Conservation (phyloP, 306 rosid genomes). For the Cicer bijugum region DNA sequence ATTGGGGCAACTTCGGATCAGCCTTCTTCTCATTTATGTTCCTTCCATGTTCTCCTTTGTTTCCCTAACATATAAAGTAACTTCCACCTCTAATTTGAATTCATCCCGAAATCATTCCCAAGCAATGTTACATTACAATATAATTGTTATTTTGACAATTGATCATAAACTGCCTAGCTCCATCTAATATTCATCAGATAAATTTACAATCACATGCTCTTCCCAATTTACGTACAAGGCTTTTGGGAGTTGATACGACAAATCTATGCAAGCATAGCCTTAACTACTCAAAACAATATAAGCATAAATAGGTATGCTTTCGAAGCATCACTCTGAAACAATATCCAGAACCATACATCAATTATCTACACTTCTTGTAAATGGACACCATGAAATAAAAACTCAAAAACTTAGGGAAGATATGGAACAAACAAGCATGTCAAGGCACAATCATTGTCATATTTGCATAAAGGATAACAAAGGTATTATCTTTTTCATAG, state of each 20-base stretch:
- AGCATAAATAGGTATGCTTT: conserved; percentile 15
- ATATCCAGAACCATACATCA: background rate
- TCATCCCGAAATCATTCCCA: conserved; percentile 10
- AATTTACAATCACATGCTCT: conserved; percentile 20
- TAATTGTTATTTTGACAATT: background rate
- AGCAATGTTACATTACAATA: background rate
- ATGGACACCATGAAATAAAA: background rate
- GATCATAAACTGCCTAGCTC: conserved; percentile 17
- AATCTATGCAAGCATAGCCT: background rate
- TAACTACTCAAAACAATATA: conserved; percentile 14
- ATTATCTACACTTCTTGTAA: background rate
- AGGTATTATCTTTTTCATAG: background rate
- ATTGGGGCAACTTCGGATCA: conserved; percentile 8
- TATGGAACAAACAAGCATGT: conserved; percentile 12
- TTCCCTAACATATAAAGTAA: conserved; percentile 5
- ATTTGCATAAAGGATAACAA: conserved; percentile 20
- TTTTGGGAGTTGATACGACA: background rate
- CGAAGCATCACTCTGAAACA: conserved; percentile 18
- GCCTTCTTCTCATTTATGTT: background rate
- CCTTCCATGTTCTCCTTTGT: conserved; percentile 1
- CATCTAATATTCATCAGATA: conserved; percentile 5
- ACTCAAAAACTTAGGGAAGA: background rate
- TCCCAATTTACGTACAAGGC: background rate
- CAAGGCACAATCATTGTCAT: background rate
- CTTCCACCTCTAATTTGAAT: background rate